Conservation (phyloP, 192 early-diverging fungal genomes). For the Mortierella alpina region DNA sequence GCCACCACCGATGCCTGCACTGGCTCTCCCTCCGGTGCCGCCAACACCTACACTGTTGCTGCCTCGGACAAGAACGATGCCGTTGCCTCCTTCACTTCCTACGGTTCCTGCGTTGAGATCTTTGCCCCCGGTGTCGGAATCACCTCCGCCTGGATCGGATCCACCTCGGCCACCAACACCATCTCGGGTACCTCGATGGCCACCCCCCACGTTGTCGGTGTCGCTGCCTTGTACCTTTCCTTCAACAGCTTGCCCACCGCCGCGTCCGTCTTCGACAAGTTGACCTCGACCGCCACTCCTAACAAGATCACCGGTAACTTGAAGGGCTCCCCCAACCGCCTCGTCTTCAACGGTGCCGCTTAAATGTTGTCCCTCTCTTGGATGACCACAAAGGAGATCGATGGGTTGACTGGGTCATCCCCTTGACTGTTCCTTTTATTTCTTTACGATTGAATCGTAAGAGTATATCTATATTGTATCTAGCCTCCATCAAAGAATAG, state of each 20-base stretch:
- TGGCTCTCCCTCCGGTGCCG: slow-evolving; percentile 59
- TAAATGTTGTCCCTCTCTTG: background rate
- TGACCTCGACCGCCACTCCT: slow-evolving; percentile 5
- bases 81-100: slow-evolving; percentile 58
- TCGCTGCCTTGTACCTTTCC: slow-evolving; percentile 60
- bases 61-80: slow-evolving; percentile 53
- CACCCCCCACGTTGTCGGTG: slow-evolving; percentile 65
- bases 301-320: slow-evolving; percentile 22
- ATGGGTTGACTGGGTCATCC: background rate
- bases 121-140: slow-evolving; percentile 71
- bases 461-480: background rate
- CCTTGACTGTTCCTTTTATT: background rate
- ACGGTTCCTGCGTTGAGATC: slow-evolving; percentile 70
- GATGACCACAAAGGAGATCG: background rate
- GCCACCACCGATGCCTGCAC: slow-evolving; percentile 63
- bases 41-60: slow-evolving; percentile 57
- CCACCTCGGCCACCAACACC: slow-evolving; percentile 28
- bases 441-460: slow-evolving; percentile 10
- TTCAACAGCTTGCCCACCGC: slow-evolving; percentile 19
- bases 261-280: slow-evolving; percentile 28
- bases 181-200: slow-evolving; percentile 74
- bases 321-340: slow-evolving; percentile 27
- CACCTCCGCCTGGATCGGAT: slow-evolving; percentile 52
- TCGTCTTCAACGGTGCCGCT: slow-evolving; percentile 45
- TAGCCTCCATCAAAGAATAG: background rate